Evolutionary conservation across 495 filamentous ascomycete genomes (phyloP).

Genomic region (Amniculicola lignicola): DNA sequence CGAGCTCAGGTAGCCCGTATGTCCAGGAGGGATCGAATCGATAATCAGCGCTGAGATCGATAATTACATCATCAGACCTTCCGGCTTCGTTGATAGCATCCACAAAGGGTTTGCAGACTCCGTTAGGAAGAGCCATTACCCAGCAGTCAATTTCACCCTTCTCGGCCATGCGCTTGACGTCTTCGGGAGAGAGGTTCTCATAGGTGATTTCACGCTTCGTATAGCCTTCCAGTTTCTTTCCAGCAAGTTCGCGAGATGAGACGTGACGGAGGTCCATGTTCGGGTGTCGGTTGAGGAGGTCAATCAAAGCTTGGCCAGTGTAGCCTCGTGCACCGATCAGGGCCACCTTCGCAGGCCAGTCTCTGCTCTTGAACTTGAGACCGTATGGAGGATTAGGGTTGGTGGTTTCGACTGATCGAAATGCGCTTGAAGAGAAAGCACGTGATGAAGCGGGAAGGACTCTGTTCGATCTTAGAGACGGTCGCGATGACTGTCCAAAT

Average conservation of each 20-base stretch:
- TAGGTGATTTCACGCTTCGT: constrained; percentile 90
- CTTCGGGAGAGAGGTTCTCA: constrained; percentile 85
- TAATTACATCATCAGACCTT: constrained; percentile 71
- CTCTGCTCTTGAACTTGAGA: constrained; percentile 82
- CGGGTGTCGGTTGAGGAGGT: constrained; percentile 85
- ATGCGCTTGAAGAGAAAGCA: constrained; percentile 51
- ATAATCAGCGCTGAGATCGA: constrained; percentile 94
- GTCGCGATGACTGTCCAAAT: constrained; percentile 12
- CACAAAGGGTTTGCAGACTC: constrained; percentile 93
- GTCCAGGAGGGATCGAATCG: constrained; percentile 89
- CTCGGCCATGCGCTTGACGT: constrained; percentile 86
- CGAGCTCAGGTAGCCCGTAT: constrained; percentile 90
- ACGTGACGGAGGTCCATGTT: constrained; percentile 91
- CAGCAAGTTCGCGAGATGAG: constrained; percentile 88
- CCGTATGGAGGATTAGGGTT: constrained; percentile 99
- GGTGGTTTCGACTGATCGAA: constrained; percentile 52
- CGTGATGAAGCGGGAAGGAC: constrained; percentile 32
- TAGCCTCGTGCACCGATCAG: constrained; percentile 95
- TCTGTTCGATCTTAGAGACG: constrained; percentile 14
- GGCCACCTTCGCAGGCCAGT: constrained; percentile 75
- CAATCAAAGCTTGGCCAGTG: constrained; percentile 90
- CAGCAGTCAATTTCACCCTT: constrained; percentile 94
- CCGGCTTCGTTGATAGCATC: constrained; percentile 79
- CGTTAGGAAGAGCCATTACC: constrained; percentile 98
- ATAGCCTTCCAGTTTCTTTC: constrained; percentile 87